phyloP scores from a whole-genome alignment of 1,139 yeast genomes.

The Sporopachydermia cereana region DNA sequence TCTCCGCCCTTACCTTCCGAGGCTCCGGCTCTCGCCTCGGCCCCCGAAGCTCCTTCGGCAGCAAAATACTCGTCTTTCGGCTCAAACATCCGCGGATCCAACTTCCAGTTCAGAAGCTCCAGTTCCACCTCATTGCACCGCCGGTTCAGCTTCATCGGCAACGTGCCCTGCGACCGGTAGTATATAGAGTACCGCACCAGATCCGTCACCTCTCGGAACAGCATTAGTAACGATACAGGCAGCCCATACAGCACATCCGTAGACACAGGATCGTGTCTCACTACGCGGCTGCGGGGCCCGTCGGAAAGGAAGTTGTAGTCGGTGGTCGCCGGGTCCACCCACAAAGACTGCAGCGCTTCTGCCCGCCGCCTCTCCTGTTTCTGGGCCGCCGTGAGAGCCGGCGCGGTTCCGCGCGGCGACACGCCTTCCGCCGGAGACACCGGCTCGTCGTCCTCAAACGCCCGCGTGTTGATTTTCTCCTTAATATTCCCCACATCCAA shows the following conservation, averaged over 20 bases:
- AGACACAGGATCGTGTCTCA: slow-evolving; percentile 34
- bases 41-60: not conserved
- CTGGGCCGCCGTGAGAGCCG: not conserved
- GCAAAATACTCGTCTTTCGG: slow-evolving; percentile 9
- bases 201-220: slow-evolving; percentile 62
- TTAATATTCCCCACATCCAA: slow-evolving; percentile 29
- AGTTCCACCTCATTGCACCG: slow-evolving; percentile 38
- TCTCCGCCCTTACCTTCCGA: not conserved
- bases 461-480: slow-evolving; percentile 19
- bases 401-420: not conserved
- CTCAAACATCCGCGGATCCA: slow-evolving; percentile 45
- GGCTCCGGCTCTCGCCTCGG: slow-evolving; percentile 6
- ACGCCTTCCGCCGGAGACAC: not conserved
- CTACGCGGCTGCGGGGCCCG: not conserved
- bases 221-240: slow-evolving; percentile 64
- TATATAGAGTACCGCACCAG: slow-evolving; percentile 50
- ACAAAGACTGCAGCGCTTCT: not conserved
- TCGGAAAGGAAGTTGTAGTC: not conserved
- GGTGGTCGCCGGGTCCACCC: not conserved
- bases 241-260: slow-evolving; percentile 78
- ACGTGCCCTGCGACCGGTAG: slow-evolving; percentile 24
- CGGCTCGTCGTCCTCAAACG: slow-evolving; percentile 30
- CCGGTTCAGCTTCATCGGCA: slow-evolving; percentile 35
- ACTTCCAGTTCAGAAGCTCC: slow-evolving; percentile 49
- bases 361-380: not conserved